These are phyloP conservation scores for Nepenthes gracilis DNA, from an alignment of 148 eudicot genomes.

Conservation along the genomic window DNA sequence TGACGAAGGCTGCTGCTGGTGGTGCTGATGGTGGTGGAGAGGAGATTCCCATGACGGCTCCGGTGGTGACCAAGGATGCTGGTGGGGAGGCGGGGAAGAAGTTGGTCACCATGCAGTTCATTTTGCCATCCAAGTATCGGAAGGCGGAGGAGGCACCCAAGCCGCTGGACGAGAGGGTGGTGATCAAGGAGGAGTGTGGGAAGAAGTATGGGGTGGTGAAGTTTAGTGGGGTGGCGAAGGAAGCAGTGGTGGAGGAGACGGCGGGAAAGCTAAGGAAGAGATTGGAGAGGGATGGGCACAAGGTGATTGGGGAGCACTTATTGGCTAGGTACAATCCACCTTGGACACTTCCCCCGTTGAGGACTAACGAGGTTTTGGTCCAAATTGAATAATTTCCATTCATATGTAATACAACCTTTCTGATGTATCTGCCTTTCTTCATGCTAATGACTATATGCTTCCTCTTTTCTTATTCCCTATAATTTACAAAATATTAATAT, in stretches of 20 bases:
- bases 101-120: slow-evolving; percentile 59
- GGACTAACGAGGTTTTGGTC: slow-evolving; percentile 76
- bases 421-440: too few relatives aligned
- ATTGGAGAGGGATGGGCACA: slow-evolving; percentile 62
- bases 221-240: slow-evolving; percentile 55
- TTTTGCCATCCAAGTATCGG: slow-evolving; percentile 48
- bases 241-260: slow-evolving; percentile 44
- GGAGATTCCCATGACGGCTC: slow-evolving; percentile 40
- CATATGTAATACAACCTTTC: too few relatives aligned
- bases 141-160: slow-evolving; percentile 59
- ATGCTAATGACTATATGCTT: not conserved
- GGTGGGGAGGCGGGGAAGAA: slow-evolving; percentile 4
- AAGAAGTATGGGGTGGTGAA: slow-evolving; percentile 62
- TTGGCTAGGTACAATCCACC: slow-evolving; percentile 85
- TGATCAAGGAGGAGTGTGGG: slow-evolving; percentile 56
- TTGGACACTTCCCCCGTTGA: slow-evolving; percentile 62
- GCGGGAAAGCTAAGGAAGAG: slow-evolving; percentile 34
- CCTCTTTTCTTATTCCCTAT: too few relatives aligned
- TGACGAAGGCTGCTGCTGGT: slow-evolving; percentile 11
- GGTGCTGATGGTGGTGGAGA: slow-evolving; percentile 17
- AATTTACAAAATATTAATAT: too few relatives aligned
- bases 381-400: slow-evolving; percentile 36
- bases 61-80: slow-evolving; percentile 25
- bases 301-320: slow-evolving; percentile 35
- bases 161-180: slow-evolving; percentile 85